A percentile compares a stretch with the other conserved stretches of the same genome.
These are phyloP conservation scores for Cyberlindnera bimundalis DNA, from an alignment of 805 yeast species.

Conservation along the genomic window DNA sequence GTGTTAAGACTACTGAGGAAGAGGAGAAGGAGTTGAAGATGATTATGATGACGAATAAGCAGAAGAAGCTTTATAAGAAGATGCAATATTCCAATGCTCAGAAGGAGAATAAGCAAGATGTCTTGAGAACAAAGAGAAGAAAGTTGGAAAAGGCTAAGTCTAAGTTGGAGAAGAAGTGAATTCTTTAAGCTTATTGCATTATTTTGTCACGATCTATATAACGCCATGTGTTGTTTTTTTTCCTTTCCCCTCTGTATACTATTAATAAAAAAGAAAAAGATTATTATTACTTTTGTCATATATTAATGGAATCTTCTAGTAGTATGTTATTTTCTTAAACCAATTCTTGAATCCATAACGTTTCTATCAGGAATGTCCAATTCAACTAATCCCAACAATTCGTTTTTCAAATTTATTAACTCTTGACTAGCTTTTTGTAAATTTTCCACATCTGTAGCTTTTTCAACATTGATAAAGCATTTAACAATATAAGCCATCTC, in stretches of 20 bases:
- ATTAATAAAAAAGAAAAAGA: too few relatives aligned
- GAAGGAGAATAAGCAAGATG: conserved; percentile 73
- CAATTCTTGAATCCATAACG: conserved; percentile 68
- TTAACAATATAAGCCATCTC: conserved; percentile 54
- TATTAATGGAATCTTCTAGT: background rate
- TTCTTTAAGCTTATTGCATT: background rate
- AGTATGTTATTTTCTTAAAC: conserved; percentile 6
- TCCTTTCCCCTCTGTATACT: too few relatives aligned
- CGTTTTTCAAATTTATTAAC: conserved; percentile 58
- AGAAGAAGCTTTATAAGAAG: conserved; percentile 88
- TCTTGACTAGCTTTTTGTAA: conserved; percentile 63
- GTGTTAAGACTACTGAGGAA: conserved; percentile 43
- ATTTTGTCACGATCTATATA: background rate
- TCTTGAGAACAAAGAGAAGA: conserved; percentile 63
- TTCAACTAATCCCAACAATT: conserved; percentile 63
- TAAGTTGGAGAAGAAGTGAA: conserved; percentile 17
- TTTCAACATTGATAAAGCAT: conserved; percentile 66
- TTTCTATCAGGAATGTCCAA: conserved; percentile 75
- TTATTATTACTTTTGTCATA: too few relatives aligned
- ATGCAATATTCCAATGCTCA: conserved; percentile 88
- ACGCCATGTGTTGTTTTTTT: too few relatives aligned
- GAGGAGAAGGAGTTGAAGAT: conserved; percentile 88
- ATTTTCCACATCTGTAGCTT: conserved; percentile 70
- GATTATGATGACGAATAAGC: conserved; percentile 98
- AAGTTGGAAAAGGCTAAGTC: conserved; percentile 53